Evolutionary conservation across 352 stramenopile species (phyloP).

Genomic region (Blastocystis sp.): DNA sequence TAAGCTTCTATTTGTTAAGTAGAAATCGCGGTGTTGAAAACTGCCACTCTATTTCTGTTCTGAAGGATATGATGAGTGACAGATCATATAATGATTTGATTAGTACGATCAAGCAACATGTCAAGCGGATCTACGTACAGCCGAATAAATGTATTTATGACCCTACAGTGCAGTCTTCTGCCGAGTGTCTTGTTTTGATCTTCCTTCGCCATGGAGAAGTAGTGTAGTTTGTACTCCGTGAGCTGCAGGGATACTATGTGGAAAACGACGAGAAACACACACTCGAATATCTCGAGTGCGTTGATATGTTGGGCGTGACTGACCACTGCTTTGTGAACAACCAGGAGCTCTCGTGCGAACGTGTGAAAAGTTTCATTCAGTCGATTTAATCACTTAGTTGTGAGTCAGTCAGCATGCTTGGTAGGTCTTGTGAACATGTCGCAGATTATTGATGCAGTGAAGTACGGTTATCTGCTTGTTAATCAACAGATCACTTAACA

Average conservation of each 20-base stretch:
- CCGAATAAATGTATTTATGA: conserved; percentile 43
- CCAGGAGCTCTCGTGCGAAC: neutral
- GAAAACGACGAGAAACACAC: conserved; percentile 9
- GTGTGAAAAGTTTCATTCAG: neutral
- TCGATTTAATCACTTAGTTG: neutral
- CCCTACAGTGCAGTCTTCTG: neutral
- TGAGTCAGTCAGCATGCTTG: conserved; percentile 10
- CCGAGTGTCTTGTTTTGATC: neutral
- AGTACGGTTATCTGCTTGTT: neutral
- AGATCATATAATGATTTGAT: neutral
- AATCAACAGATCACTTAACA: neutral
- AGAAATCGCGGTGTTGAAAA: conserved; percentile 43
- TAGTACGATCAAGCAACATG: neutral
- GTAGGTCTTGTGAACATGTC: conserved; percentile 28
- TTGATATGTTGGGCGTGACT: conserved; percentile 41
- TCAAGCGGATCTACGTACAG: conserved; percentile 28
- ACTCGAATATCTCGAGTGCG: conserved; percentile 11
- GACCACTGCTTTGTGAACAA: conserved; percentile 15
- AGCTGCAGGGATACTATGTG: conserved; percentile 25
- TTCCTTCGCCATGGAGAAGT: conserved; percentile 51
- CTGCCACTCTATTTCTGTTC: neutral
- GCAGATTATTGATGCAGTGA: conserved; percentile 15
- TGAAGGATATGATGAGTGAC: conserved; percentile 13
- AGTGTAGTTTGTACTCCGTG: neutral
- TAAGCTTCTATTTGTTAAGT: neutral